Percentiles rank a stretch among this genome's conserved stretches.
These are phyloP conservation scores for Globisporangium recalcitrans DNA, from an alignment of 352 stramenopile species.

Conservation along the genomic window DNA sequence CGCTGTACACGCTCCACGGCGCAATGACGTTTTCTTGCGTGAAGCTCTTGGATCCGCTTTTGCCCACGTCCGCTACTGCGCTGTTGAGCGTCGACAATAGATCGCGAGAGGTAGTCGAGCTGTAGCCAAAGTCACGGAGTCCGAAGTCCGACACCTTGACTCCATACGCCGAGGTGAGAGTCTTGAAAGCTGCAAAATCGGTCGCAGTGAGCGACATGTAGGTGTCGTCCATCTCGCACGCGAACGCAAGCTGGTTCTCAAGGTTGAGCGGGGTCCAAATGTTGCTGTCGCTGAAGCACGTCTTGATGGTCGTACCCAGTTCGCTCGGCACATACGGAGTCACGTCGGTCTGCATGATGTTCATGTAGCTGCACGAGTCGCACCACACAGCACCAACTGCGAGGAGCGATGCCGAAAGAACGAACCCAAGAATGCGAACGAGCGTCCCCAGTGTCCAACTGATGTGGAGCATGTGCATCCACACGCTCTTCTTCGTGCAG, in stretches of 20 bases:
- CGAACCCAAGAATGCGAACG: constrained; percentile 76
- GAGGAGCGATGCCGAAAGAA: constrained; percentile 62
- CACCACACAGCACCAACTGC: constrained; percentile 75
- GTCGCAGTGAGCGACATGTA: constrained; percentile 39
- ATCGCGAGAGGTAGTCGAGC: constrained; percentile 40
- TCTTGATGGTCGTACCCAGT: constrained; percentile 51
- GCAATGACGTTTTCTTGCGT: constrained; percentile 57
- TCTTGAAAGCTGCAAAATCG: constrained; percentile 34
- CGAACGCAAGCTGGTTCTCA: constrained; percentile 44
- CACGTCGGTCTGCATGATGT: constrained; percentile 66
- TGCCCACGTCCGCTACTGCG: constrained; percentile 22
- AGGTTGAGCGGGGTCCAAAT: constrained; percentile 55
- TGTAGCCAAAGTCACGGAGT: constrained; percentile 60
- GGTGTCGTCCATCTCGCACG: constrained; percentile 60
- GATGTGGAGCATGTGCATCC: constrained; percentile 71
- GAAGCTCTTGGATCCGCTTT: constrained; percentile 18
- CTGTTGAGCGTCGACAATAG: constrained; percentile 37
- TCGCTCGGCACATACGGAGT: constrained; percentile 64
- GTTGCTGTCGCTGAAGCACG: constrained; percentile 68
- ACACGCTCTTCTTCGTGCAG: constrained; percentile 66
- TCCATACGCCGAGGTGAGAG: constrained; percentile 42
- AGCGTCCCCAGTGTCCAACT: constrained; percentile 70
- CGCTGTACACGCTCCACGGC: constrained; percentile 50
- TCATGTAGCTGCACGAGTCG: constrained; percentile 80
- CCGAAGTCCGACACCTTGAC: constrained; percentile 43